phyloP scores from a whole-genome alignment of 2,329 filamentous ascomycete genomes.

The Clarireedia monteithiana region DNA sequence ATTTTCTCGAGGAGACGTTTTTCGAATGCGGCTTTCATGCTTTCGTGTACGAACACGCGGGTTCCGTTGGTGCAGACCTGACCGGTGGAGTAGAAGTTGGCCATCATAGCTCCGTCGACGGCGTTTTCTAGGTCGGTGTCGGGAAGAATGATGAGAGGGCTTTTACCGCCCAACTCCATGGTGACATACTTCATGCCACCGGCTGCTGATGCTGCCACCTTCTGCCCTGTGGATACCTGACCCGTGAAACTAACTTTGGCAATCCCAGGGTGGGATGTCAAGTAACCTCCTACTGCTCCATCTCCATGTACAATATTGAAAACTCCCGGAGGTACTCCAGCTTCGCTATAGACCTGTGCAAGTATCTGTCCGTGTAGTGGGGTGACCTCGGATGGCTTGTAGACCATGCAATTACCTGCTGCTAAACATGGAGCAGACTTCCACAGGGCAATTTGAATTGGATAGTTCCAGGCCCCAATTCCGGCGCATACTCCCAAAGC shows the following conservation, averaged over 20 bases:
- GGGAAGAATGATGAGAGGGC: conserved; percentile 69
- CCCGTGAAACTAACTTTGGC: conserved; percentile 88
- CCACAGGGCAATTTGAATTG: conserved; percentile 85
- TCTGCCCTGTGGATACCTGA: conserved; percentile 74
- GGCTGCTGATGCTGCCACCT: conserved; percentile 69
- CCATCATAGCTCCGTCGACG: conserved; percentile 87
- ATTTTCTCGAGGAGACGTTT: conserved; percentile 62
- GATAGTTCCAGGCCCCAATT: conserved; percentile 90
- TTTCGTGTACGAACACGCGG: conserved; percentile 69
- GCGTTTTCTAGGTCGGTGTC: conserved; percentile 72
- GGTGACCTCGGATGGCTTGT: conserved; percentile 84
- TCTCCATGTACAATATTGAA: conserved; percentile 84
- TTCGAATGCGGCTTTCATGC: conserved; percentile 62
- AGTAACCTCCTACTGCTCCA: conserved; percentile 66
- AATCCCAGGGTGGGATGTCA: conserved; percentile 64
- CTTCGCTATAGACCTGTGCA: conserved; percentile 69
- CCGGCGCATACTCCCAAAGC: conserved; percentile 77
- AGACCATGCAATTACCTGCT: conserved; percentile 83
- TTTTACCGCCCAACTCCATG: conserved; percentile 88
- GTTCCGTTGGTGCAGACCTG: conserved; percentile 94
- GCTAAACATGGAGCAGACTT: conserved; percentile 81
- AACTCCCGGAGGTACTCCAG: conserved; percentile 71
- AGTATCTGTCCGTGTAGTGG: conserved; percentile 73
- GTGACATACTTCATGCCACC: conserved; percentile 83
- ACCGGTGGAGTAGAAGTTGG: conserved; percentile 85